Conservation (phyloP, 768 basidiomycete genomes). For the Mycena galopus region DNA sequence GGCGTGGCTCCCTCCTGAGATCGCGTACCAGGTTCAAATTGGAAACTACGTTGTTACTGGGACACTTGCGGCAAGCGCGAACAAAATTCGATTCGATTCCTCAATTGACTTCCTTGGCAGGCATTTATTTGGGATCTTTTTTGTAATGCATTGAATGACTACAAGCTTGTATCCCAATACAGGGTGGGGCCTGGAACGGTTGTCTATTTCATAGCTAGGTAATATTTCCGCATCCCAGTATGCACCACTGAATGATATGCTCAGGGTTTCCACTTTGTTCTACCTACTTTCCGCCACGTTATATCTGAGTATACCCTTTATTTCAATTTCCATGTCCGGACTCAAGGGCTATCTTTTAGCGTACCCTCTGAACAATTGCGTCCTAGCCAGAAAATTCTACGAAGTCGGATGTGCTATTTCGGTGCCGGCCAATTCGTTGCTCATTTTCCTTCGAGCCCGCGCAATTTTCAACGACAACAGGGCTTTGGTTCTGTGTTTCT, state of each 20-base stretch:
- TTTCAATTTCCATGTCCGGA: neutral
- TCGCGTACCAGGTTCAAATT: constrained; percentile 44
- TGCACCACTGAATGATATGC: too few species aligned
- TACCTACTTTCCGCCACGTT: constrained; percentile 24
- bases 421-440: constrained; percentile 45
- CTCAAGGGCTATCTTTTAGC: constrained; percentile 2
- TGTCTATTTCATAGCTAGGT: constrained; percentile 41
- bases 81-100: neutral
- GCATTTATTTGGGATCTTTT: constrained; percentile 38
- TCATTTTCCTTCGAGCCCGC: constrained; percentile 55
- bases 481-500: constrained; percentile 41
- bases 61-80: constrained; percentile 1
- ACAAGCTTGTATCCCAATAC: constrained; percentile 32
- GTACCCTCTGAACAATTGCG: constrained; percentile 27
- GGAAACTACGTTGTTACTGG: constrained; percentile 45
- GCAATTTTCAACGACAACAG: constrained; percentile 46
- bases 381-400: constrained; percentile 1
- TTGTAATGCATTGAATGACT: constrained; percentile 37
- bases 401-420: constrained; percentile 25
- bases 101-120: neutral
- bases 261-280: constrained; percentile 27
- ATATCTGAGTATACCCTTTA: constrained; percentile 10
- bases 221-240: neutral
- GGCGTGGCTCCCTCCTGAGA: constrained; percentile 45
- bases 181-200: constrained; percentile 28